Evolutionary conservation across 306 rosid genomes (phyloP).

Genomic region (Hippophae rhamnoides): DNA sequence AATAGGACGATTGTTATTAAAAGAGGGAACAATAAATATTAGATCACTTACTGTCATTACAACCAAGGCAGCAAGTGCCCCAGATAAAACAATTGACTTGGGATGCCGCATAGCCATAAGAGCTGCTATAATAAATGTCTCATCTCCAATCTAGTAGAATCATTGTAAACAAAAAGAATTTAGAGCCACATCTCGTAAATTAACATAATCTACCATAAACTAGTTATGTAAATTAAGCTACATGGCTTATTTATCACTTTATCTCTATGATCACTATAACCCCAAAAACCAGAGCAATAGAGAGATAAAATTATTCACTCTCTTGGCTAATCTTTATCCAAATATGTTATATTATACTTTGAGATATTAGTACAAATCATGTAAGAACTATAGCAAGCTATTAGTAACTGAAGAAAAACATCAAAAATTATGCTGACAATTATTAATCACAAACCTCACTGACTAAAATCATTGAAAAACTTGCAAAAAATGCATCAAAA

Average conservation of each 20-base stretch:
- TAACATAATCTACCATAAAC: background rate
- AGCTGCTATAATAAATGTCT: slow-evolving; percentile 97
- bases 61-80: slow-evolving; percentile 79
- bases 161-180: slow-evolving; percentile 19
- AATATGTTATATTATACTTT: background rate
- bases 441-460: slow-evolving; percentile 64
- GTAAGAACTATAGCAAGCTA: background rate
- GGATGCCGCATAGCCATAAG: slow-evolving; percentile 99
- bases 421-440: background rate
- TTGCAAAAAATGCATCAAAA: slow-evolving; percentile 79
- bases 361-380: background rate
- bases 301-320: background rate
- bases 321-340: background rate
- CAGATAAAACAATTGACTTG: slow-evolving; percentile 85
- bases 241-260: background rate
- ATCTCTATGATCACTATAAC: no score
- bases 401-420: background rate
- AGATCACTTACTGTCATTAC: slow-evolving; percentile 72
- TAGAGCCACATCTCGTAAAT: background rate
- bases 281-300: no score
- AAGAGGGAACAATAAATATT: background rate
- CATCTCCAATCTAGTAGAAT: slow-evolving; percentile 85
- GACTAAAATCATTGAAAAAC: slow-evolving; percentile 84
- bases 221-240: background rate
- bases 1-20: background rate